These are phyloP conservation scores for Curvularia hawaiiensis DNA, from an alignment of 2,329 filamentous ascomycete species.

Conservation along the genomic window DNA sequence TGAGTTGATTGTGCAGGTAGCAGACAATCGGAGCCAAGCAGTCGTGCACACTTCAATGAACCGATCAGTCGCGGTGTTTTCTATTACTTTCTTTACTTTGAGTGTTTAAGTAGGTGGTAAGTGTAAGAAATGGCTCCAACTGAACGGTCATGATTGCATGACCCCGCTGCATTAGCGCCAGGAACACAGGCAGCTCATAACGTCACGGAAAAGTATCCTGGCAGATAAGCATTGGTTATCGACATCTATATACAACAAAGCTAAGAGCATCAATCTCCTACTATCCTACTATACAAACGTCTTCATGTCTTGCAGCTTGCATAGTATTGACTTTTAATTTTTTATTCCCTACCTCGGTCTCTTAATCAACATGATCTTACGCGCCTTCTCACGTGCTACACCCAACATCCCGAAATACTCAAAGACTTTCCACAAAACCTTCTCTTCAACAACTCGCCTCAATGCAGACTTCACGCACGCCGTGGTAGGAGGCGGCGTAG, in stretches of 20 bases:
- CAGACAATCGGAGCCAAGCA: neutral
- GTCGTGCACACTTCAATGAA: neutral
- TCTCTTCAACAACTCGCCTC: conserved; percentile 36
- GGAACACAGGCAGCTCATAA: conserved; percentile 9
- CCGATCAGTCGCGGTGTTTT: neutral
- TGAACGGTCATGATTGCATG: neutral
- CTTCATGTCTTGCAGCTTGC: neutral
- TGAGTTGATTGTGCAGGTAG: neutral
- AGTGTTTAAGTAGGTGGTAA: neutral
- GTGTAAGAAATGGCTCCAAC: neutral
- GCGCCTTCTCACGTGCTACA: conserved; percentile 5
- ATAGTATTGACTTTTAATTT: neutral
- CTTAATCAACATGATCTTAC: conserved; percentile 20
- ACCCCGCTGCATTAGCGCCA: conserved; percentile 13
- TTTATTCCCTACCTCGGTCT: neutral
- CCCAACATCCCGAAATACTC: neutral
- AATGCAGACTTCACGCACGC: conserved; percentile 68
- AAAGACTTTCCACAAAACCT: conserved; percentile 10
- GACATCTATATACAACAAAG: neutral
- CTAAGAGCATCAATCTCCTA: neutral
- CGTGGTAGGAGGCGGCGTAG: conserved; percentile 72
- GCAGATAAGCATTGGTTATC: conserved; percentile 10
- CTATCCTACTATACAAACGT: neutral
- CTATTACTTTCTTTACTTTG: neutral
- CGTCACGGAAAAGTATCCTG: conserved; percentile 9